These are phyloP conservation scores for Russula dissimulans DNA, from an alignment of 768 basidiomycete genomes.

Conservation along the genomic window DNA sequence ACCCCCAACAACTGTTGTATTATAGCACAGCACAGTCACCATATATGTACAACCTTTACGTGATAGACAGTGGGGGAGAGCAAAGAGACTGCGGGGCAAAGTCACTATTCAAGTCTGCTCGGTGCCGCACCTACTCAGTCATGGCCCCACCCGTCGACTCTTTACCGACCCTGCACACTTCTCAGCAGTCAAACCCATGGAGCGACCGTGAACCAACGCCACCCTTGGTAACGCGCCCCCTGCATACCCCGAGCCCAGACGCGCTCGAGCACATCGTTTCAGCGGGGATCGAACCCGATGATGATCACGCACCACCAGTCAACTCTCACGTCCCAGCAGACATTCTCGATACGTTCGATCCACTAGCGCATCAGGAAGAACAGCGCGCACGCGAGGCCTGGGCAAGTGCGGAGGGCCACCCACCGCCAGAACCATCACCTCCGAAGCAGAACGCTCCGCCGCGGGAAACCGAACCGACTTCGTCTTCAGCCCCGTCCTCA, in stretches of 20 bases:
- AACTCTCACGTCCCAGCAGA: conserved; percentile 10
- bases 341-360: conserved; percentile 60
- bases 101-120: neutral
- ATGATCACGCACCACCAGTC: neutral
- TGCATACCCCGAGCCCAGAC: neutral
- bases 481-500: conserved; percentile 26
- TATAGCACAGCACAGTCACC: too few relatives aligned
- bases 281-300: neutral
- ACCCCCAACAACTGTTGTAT: too few relatives aligned
- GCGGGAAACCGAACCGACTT: too few relatives aligned
- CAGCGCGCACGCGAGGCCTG: conserved; percentile 55
- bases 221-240: neutral
- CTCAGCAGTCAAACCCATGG: conserved; percentile 8
- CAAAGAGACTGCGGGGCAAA: neutral
- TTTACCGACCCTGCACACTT: neutral
- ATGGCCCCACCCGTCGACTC: conserved; percentile 2
- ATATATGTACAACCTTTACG: neutral
- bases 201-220: conserved; percentile 5
- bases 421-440: conserved; percentile 42
- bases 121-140: neutral
- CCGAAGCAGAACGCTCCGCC: neutral
- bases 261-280: neutral
- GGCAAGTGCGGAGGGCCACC: conserved; percentile 53
- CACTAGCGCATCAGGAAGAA: conserved; percentile 49
- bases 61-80: too few relatives aligned